phyloP scores from a whole-genome alignment of 2,329 filamentous ascomycete genomes.

The Hymenoscyphus fraxineus region DNA sequence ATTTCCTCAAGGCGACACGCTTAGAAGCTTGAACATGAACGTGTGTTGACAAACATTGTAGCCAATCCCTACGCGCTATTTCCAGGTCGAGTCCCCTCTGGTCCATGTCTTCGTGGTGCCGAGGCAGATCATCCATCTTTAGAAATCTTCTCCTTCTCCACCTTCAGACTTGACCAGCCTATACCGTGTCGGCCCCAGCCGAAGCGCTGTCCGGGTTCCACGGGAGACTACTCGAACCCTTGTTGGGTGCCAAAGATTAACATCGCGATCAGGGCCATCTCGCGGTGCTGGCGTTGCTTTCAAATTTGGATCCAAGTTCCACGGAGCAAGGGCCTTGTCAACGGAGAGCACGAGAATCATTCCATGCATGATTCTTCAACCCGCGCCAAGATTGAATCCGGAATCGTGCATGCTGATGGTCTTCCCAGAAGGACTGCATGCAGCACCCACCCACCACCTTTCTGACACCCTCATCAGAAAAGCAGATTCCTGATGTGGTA shows the following conservation, averaged over 20 bases:
- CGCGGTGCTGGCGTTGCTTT: neutral
- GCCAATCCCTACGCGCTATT: neutral
- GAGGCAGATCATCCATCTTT: neutral
- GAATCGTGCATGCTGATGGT: neutral
- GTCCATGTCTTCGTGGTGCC: neutral
- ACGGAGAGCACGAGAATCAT: neutral
- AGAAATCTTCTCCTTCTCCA: neutral
- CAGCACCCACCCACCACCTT: neutral
- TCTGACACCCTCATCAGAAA: neutral
- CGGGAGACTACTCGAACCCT: neutral
- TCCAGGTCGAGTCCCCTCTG: neutral
- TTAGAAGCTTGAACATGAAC: neutral
- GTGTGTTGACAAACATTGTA: neutral
- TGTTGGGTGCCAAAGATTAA: neutral
- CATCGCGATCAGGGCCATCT: neutral
- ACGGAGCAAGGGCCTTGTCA: neutral
- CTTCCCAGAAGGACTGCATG: neutral
- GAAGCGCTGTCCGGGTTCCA: neutral
- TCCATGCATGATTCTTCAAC: constrained; percentile 1
- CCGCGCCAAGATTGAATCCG: neutral
- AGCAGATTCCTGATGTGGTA: neutral
- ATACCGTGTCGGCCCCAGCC: neutral
- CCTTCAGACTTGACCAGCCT: neutral
- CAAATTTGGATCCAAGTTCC: neutral
- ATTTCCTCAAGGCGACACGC: neutral